Percentiles rank a stretch among this genome's conserved stretches.
These are phyloP conservation scores for Podaxis sp. DNA, from an alignment of 768 basidiomycete genomes.

Conservation along the genomic window DNA sequence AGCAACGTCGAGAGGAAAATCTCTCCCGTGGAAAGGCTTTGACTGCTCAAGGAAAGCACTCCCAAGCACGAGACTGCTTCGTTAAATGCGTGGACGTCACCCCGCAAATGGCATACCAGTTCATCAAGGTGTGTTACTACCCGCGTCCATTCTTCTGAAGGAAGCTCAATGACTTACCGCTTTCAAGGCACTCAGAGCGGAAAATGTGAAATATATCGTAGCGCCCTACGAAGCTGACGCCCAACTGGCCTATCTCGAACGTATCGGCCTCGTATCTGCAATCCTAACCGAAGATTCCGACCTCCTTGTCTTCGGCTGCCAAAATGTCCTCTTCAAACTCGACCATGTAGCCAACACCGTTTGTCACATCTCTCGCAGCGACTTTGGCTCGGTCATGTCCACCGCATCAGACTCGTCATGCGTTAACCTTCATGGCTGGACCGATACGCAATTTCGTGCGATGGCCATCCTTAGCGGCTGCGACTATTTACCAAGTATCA, in stretches of 20 bases:
- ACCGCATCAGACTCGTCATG: constrained; percentile 48
- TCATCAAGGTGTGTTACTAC: constrained; percentile 79
- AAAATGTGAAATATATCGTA: constrained; percentile 81
- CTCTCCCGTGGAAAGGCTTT: constrained; percentile 72
- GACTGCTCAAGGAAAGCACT: constrained; percentile 72
- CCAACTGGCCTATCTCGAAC: constrained; percentile 91
- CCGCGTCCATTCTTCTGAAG: background rate
- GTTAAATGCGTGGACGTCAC: constrained; percentile 93
- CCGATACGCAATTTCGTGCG: constrained; percentile 83
- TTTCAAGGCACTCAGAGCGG: constrained; percentile 77
- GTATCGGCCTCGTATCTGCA: constrained; percentile 77
- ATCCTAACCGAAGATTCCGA: constrained; percentile 99
- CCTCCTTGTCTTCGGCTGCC: constrained; percentile 95
- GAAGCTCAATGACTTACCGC: background rate
- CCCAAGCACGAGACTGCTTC: constrained; percentile 85
- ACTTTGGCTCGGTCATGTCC: constrained; percentile 61
- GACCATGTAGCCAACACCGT: constrained; percentile 69
- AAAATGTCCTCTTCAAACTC: constrained; percentile 90
- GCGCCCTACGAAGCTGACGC: constrained; percentile 99
- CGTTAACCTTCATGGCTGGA: constrained; percentile 86
- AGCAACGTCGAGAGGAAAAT: constrained; percentile 73
- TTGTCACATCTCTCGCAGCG: constrained; percentile 60
- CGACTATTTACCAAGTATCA: constrained; percentile 89
- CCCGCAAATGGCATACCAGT: constrained; percentile 95
- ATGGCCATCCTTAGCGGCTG: constrained; percentile 95